A percentile compares a stretch with the other conserved stretches of the same genome.
Conservation (phyloP, 352 stramenopile genomes). For the Globisporangium lucens region DNA sequence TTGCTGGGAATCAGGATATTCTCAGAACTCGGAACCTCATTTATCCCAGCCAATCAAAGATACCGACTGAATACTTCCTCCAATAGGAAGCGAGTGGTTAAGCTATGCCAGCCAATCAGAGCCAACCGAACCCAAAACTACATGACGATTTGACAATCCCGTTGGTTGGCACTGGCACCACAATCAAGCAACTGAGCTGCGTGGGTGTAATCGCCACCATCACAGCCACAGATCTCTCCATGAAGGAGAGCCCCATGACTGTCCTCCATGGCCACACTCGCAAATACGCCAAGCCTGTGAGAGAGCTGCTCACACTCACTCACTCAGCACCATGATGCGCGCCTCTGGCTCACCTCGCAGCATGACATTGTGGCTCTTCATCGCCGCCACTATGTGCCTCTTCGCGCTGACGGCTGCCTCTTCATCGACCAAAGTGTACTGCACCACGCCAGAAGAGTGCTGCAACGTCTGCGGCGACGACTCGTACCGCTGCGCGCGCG, state of each 20-base stretch:
- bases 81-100: not conserved
- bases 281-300: not conserved
- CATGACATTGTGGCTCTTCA: not conserved
- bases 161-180: not conserved
- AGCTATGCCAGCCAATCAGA: not conserved
- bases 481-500: conserved; percentile 46
- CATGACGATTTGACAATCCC: not conserved
- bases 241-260: not conserved
- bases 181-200: not conserved
- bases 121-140: not conserved
- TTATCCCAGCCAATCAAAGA: not conserved
- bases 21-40: not conserved
- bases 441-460: conserved; percentile 30
- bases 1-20: not conserved
- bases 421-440: not conserved
- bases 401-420: not conserved
- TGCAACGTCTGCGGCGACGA: conserved; percentile 41
- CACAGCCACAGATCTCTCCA: not conserved
- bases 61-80: not conserved
- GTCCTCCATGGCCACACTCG: not conserved
- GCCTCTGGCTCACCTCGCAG: not conserved
- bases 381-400: not conserved
- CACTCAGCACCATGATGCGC: not conserved
- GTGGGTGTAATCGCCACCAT: not conserved
- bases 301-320: not conserved